phyloP scores from a whole-genome alignment of 2,329 filamentous ascomycete genomes.

The Pseudogymnoascus sp. region DNA sequence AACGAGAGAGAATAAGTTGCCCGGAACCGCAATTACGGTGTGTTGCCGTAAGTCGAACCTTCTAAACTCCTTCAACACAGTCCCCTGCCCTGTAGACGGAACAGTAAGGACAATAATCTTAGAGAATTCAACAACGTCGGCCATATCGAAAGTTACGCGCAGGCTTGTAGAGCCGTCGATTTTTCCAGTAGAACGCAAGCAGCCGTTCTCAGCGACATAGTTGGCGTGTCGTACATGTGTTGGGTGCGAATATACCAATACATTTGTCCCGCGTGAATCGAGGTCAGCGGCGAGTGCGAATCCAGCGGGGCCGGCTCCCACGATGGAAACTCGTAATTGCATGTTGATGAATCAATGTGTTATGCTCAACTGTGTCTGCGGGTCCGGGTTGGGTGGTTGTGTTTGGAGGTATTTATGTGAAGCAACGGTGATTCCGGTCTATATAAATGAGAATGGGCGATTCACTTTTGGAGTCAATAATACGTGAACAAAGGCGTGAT shows the following conservation, averaged over 20 bases:
- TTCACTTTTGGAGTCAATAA: not conserved
- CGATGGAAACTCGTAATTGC: constrained; percentile 15
- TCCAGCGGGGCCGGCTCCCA: constrained; percentile 15
- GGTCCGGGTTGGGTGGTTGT: not conserved
- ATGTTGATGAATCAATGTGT: not conserved
- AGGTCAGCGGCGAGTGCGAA: constrained; percentile 11
- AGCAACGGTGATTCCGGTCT: not conserved
- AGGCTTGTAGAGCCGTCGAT: constrained; percentile 15
- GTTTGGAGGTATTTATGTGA: not conserved
- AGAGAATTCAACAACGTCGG: constrained; percentile 20
- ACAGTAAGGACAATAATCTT: constrained; percentile 20
- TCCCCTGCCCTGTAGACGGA: not conserved
- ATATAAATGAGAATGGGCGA: not conserved
- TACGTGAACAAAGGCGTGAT: not conserved
- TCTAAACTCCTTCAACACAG: not conserved
- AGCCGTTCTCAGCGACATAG: constrained; percentile 3
- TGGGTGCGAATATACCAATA: constrained; percentile 22
- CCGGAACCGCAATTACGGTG: constrained; percentile 22
- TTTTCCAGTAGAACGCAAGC: constrained; percentile 13
- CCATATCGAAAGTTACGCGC: constrained; percentile 19
- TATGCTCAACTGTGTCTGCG: not conserved
- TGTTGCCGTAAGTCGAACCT: not conserved
- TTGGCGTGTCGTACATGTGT: constrained; percentile 16
- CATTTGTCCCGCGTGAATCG: constrained; percentile 14
- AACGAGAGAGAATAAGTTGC: constrained; percentile 23